phyloP scores from a whole-genome alignment of 129 eudicot species.

The carrot (Daucus carota) region DH1_v3.0 NC_030381.2:2166001-2166500 shows the following conservation, averaged over 20 bases:
- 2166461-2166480: slow-evolving; percentile 68
- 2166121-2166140: neutral
- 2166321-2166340: slow-evolving; percentile 43
- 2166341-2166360: slow-evolving; percentile 43
- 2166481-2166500: slow-evolving; percentile 70
- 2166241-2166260: neutral
- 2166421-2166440: slow-evolving; percentile 46
- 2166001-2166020: no score
- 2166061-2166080: no score
- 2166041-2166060: no score
- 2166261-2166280: neutral
- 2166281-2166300: neutral
- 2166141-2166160: neutral
- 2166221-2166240: neutral
- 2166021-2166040: no score
- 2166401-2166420: slow-evolving; percentile 69
- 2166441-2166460: slow-evolving; percentile 39
- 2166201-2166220: neutral
- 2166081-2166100: no score
- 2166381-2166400: slow-evolving; percentile 38
- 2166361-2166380: slow-evolving; percentile 52
- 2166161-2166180: neutral
- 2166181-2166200: neutral
- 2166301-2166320: slow-evolving; percentile 32
- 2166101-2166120: no score